phyloP scores from a whole-genome alignment of 257 asterid genomes.

The Solanum chilense region DNA sequence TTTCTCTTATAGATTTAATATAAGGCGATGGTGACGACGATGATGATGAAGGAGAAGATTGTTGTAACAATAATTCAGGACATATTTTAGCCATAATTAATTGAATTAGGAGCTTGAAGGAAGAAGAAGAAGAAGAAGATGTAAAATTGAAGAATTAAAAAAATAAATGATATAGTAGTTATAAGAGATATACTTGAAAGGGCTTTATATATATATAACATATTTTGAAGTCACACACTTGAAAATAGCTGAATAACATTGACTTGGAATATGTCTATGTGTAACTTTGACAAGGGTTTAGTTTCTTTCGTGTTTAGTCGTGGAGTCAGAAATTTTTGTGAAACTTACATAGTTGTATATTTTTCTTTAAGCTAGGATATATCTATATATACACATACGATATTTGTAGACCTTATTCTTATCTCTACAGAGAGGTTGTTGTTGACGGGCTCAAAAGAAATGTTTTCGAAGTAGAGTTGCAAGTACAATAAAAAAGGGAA shows the following conservation, averaged over 20 bases:
- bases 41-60: background rate
- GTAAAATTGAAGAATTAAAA: background rate
- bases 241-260: background rate
- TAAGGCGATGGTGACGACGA: background rate
- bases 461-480: background rate
- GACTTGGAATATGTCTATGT: background rate
- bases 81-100: slow-evolving; percentile 47
- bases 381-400: background rate
- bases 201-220: background rate
- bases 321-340: background rate
- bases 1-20: slow-evolving; percentile 25
- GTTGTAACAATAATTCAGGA: slow-evolving; percentile 17
- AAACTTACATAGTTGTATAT: background rate
- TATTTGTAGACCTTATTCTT: background rate
- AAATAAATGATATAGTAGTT: background rate
- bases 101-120: background rate
- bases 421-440: background rate
- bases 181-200: background rate
- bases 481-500: background rate
- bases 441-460: background rate
- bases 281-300: background rate
- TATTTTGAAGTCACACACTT: background rate
- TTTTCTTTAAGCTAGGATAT: background rate
- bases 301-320: fast-evolving
- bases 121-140: background rate